Percentiles rank a stretch among this genome's conserved stretches.
Evolutionary conservation across 2,329 filamentous ascomycete species (phyloP).

Genomic region (Gremmenia infestans): DNA sequence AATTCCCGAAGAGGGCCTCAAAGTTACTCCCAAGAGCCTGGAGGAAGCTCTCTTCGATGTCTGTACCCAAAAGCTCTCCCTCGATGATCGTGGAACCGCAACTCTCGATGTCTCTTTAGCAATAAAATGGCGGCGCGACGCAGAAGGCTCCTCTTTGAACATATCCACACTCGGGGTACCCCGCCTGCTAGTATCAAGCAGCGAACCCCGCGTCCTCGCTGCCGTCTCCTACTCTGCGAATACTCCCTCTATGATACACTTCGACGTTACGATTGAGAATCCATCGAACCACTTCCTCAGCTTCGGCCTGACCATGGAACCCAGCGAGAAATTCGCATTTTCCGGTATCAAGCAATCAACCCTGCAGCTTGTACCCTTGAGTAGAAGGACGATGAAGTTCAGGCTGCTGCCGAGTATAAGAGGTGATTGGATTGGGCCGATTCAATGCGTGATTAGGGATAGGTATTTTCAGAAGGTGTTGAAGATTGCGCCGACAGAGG

Average conservation of each 20-base stretch:
- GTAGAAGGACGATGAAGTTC: slow-evolving; percentile 68
- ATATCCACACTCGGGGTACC: slow-evolving; percentile 71
- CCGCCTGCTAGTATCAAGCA: slow-evolving; percentile 72
- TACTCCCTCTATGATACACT: slow-evolving; percentile 33
- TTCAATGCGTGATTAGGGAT: slow-evolving; percentile 70
- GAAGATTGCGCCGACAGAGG: slow-evolving; percentile 73
- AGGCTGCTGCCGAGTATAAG: slow-evolving; percentile 62
- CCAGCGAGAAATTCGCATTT: slow-evolving; percentile 88
- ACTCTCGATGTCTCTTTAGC: slow-evolving; percentile 69
- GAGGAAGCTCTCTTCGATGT: slow-evolving; percentile 70
- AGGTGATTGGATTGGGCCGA: slow-evolving; percentile 65
- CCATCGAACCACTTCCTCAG: slow-evolving; percentile 91
- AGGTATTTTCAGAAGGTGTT: slow-evolving; percentile 91
- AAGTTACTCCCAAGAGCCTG: slow-evolving; percentile 62
- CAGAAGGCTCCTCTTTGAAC: slow-evolving; percentile 38
- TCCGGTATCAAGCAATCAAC: slow-evolving; percentile 79
- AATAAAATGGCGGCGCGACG: slow-evolving; percentile 68
- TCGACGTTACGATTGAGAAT: slow-evolving; percentile 79
- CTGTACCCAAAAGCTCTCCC: slow-evolving; percentile 65
- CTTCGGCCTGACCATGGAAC: slow-evolving; percentile 88
- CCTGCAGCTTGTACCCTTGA: slow-evolving; percentile 77
- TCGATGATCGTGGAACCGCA: slow-evolving; percentile 77
- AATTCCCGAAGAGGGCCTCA: slow-evolving; percentile 36
- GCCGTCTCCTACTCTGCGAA: slow-evolving; percentile 43
- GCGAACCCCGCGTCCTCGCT: slow-evolving; percentile 75